A percentile compares a stretch with the other conserved stretches of the same genome.
These are phyloP conservation scores for Nematodospora valgi DNA, from an alignment of 805 yeast species.

Conservation along the genomic window DNA sequence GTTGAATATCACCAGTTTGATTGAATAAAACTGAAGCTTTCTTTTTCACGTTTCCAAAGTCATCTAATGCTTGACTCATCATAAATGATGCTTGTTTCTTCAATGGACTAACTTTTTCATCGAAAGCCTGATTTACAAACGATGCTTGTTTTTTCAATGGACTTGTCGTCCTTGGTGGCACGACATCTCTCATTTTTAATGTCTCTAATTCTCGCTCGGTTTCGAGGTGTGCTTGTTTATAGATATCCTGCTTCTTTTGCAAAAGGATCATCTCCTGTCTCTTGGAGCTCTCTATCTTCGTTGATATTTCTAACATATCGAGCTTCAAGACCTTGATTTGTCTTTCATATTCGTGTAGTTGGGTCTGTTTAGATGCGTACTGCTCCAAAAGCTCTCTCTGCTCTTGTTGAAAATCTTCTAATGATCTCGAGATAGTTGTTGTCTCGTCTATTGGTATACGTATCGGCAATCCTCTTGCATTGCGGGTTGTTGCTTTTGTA, in stretches of 20 bases:
- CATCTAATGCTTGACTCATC: constrained; percentile 5
- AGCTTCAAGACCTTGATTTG: constrained; percentile 29
- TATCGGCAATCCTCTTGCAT: constrained; percentile 11
- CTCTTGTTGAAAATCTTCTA: constrained; percentile 8
- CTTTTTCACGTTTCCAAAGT: constrained; percentile 15
- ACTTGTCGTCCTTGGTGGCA: constrained; percentile 1
- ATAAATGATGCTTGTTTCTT: constrained; percentile 8
- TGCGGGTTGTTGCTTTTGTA: constrained; percentile 4
- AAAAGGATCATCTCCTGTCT: constrained; percentile 9
- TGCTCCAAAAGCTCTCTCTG: constrained; percentile 15
- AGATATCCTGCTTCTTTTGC: constrained; percentile 6
- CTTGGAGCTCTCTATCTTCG: constrained; percentile 18
- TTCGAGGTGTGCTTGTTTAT: constrained; percentile 6
- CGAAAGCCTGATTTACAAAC: constrained; percentile 2
- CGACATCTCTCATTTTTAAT: background rate
- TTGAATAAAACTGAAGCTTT: constrained; percentile 20
- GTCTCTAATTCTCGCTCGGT: constrained; percentile 6
- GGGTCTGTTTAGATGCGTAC: constrained; percentile 52
- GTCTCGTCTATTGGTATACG: constrained; percentile 37
- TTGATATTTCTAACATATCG: constrained; percentile 32
- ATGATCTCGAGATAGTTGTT: constrained; percentile 14
- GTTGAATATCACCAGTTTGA: constrained; percentile 1
- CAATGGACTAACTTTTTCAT: constrained; percentile 3
- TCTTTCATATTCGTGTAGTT: constrained; percentile 46
- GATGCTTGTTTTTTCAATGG: constrained; percentile 4